phyloP scores from a whole-genome alignment of 352 stramenopile species.

The Globisporangium lucens region DNA sequence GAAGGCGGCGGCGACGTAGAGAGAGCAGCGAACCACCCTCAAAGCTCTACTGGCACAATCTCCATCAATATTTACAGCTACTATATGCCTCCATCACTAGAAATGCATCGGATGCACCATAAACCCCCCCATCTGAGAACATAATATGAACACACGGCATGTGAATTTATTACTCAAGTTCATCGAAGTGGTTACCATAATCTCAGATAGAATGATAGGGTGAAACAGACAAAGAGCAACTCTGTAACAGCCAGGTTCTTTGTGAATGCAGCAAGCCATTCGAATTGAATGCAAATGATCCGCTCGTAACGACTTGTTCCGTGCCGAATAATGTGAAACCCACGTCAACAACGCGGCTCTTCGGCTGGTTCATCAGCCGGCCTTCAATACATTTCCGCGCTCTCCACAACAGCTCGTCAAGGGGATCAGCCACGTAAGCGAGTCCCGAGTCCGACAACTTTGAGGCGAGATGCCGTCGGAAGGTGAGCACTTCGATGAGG shows the following conservation, averaged over 20 bases:
- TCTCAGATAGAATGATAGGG: too few relatives aligned
- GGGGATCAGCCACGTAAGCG: background rate
- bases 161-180: background rate
- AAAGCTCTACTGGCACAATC: background rate
- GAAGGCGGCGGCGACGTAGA: conserved; percentile 29
- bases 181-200: too few relatives aligned
- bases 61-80: background rate
- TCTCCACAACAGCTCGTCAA: background rate
- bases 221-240: too few relatives aligned
- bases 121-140: background rate
- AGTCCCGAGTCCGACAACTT: too few relatives aligned
- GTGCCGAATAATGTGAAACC: background rate
- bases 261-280: too few relatives aligned
- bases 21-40: background rate
- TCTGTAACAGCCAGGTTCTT: too few relatives aligned
- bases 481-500: too few relatives aligned
- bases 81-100: background rate
- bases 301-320: background rate
- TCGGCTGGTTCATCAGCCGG: background rate
- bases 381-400: background rate
- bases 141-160: background rate
- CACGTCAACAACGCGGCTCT: background rate
- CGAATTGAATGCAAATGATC: background rate
- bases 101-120: background rate
- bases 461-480: too few relatives aligned